A percentile compares a stretch with the other conserved stretches of the same genome.
Conservation (phyloP, 352 stramenopile species). For the Globisporangium emineosum region DNA sequence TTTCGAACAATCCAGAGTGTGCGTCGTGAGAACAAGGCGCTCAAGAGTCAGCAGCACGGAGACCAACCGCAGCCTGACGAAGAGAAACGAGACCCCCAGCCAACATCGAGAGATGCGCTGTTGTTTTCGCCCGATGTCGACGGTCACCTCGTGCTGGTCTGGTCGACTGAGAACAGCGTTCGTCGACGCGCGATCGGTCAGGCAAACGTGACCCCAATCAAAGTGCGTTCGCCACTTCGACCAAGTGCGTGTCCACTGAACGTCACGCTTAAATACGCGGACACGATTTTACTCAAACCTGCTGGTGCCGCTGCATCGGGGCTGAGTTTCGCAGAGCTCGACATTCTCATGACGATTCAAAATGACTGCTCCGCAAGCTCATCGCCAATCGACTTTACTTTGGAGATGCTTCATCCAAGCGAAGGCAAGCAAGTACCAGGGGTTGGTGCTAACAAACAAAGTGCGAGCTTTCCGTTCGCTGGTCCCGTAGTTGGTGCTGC, state of each 20-base stretch:
- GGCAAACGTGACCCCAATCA: conserved; percentile 57
- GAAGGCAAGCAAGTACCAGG: conserved; percentile 42
- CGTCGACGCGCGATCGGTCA: conserved; percentile 44
- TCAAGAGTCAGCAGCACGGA: conserved; percentile 29
- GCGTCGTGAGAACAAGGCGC: conserved; percentile 77
- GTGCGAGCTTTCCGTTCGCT: conserved; percentile 8
- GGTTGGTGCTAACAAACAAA: neutral
- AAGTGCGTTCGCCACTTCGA: conserved; percentile 47
- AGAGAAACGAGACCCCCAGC: conserved; percentile 36
- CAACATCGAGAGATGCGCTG: conserved; percentile 56
- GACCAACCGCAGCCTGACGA: neutral
- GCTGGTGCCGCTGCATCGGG: conserved; percentile 9
- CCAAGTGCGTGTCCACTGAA: conserved; percentile 58
- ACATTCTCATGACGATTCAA: conserved; percentile 74
- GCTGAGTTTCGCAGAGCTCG: conserved; percentile 52
- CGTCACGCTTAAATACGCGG: conserved; percentile 40
- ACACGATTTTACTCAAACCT: neutral
- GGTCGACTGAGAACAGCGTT: conserved; percentile 41
- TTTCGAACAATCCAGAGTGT: conserved; percentile 87
- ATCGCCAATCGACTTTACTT: conserved; percentile 61
- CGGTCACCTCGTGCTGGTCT: conserved; percentile 64
- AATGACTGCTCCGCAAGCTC: conserved; percentile 59
- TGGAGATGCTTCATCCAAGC: conserved; percentile 77
- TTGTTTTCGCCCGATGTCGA: conserved; percentile 48
- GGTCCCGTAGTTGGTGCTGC: conserved; percentile 17